phyloP scores from a whole-genome alignment of 139 green algal genomes.

The Haematococcus lacustris region DNA sequence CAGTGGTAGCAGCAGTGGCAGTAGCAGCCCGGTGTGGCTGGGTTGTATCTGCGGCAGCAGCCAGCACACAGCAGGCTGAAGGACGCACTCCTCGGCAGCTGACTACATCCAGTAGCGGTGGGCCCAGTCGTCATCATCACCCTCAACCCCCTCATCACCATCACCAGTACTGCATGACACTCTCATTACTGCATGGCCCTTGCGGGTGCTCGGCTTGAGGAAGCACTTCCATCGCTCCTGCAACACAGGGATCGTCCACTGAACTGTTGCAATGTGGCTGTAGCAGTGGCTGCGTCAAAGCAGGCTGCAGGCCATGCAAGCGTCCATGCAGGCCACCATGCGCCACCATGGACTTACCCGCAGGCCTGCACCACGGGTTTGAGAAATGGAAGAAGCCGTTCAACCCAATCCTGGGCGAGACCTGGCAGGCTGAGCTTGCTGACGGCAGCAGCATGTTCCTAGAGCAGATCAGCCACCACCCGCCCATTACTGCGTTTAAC shows the following conservation, averaged over 20 bases:
- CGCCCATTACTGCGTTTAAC: constrained; percentile 69
- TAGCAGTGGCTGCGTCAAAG: constrained; percentile 17
- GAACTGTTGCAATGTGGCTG: background rate
- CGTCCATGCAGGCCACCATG: background rate
- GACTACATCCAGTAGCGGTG: too few relatives aligned
- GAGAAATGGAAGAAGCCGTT: constrained; percentile 79
- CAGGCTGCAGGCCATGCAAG: background rate
- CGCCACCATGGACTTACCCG: background rate
- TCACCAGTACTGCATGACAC: background rate
- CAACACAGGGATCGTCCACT: background rate
- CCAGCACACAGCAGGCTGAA: too few relatives aligned
- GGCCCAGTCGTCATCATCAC: too few relatives aligned
- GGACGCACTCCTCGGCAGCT: too few relatives aligned
- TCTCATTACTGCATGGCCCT: background rate
- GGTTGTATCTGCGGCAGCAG: too few relatives aligned
- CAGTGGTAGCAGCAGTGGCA: too few relatives aligned
- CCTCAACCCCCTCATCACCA: background rate
- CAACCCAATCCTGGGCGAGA: constrained; percentile 86
- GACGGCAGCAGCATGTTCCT: constrained; percentile 64
- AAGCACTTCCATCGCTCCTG: background rate
- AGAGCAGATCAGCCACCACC: constrained; percentile 78
- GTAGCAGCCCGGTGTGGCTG: too few relatives aligned
- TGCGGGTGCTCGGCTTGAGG: background rate
- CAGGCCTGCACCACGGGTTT: constrained; percentile 47
- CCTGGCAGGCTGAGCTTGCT: constrained; percentile 56